Evolutionary conservation across 202 grass and related monocot species (phyloP).

Genomic region (Musa balbisiana): DNA sequence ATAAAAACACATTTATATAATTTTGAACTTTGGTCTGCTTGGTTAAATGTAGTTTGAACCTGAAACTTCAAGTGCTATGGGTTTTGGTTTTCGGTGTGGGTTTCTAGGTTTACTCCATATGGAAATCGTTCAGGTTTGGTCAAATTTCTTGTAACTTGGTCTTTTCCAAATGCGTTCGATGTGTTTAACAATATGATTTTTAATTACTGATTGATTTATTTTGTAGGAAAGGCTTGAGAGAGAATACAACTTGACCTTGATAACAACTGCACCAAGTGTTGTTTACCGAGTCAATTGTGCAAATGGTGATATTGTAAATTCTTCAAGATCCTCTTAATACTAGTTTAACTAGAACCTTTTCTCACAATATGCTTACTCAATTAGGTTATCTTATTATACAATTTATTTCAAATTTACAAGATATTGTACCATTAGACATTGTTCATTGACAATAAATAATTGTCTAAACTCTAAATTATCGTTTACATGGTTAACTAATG

Average conservation of each 20-base stretch:
- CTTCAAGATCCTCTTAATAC: conserved; percentile 10
- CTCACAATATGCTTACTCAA: background rate
- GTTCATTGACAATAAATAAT: too few species aligned
- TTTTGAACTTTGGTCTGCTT: conserved; percentile 23
- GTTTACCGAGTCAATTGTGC: conserved; percentile 80
- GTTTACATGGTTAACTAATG: background rate
- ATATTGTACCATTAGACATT: too few species aligned
- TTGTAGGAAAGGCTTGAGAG: conserved; percentile 99
- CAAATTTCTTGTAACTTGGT: background rate
- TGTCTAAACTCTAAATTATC: too few species aligned
- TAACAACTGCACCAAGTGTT: conserved; percentile 97
- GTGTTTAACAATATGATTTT: conserved; percentile 8
- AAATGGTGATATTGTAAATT: conserved; percentile 68
- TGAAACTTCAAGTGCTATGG: conserved; percentile 92
- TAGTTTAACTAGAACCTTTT: conserved; percentile 11
- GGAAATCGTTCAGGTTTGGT: conserved; percentile 93
- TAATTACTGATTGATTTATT: conserved; percentile 4
- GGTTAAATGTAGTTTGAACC: conserved; percentile 71
- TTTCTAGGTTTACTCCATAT: conserved; percentile 97
- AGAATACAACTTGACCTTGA: conserved; percentile 93
- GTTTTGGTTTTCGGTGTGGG: conserved; percentile 93
- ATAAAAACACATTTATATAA: conserved; percentile 9
- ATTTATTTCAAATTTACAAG: too few species aligned
- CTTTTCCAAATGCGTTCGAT: background rate
- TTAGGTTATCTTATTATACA: background rate